Conservation (phyloP, 345 rosid genomes). For the Brassica juncea region DNA sequence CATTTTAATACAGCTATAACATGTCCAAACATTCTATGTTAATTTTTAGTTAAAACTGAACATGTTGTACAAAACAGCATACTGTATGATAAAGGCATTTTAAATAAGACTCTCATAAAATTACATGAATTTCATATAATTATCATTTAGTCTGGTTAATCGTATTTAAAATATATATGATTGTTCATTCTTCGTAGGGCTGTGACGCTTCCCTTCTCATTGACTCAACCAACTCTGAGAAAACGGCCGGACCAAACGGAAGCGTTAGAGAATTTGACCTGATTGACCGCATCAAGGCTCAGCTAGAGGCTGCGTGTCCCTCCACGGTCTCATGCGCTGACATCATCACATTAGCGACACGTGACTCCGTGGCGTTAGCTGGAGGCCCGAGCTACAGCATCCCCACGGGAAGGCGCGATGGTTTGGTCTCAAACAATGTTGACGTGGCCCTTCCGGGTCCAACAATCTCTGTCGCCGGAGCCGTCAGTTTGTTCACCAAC, state of each 20-base stretch:
- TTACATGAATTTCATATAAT: not conserved
- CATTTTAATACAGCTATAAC: not conserved
- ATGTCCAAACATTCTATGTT: not conserved
- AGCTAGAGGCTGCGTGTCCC: conserved; percentile 60
- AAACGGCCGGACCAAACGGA: conserved; percentile 63
- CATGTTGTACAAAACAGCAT: not conserved
- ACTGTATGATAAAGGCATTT: not conserved
- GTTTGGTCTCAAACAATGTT: conserved; percentile 43
- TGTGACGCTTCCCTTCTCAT: conserved; percentile 81
- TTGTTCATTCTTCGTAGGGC: conserved; percentile 45
- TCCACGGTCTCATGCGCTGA: conserved; percentile 75
- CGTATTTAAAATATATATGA: too few relatives aligned
- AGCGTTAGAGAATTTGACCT: conserved; percentile 65
- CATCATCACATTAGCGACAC: conserved; percentile 38
- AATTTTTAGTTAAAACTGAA: not conserved
- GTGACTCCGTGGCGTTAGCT: conserved; percentile 39
- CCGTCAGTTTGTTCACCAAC: conserved; percentile 43
- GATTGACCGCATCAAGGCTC: conserved; percentile 60
- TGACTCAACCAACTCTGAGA: conserved; percentile 61
- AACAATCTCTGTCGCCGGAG: conserved; percentile 45
- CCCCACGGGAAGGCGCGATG: conserved; percentile 68
- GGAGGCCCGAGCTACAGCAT: conserved; percentile 51
- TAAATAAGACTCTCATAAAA: not conserved
- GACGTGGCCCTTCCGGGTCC: conserved; percentile 56
- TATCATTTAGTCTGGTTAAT: not conserved